Evolutionary conservation across 129 eudicot genomes (phyloP).

Genomic region (Rutidosis leptorrhynchoides): DNA sequence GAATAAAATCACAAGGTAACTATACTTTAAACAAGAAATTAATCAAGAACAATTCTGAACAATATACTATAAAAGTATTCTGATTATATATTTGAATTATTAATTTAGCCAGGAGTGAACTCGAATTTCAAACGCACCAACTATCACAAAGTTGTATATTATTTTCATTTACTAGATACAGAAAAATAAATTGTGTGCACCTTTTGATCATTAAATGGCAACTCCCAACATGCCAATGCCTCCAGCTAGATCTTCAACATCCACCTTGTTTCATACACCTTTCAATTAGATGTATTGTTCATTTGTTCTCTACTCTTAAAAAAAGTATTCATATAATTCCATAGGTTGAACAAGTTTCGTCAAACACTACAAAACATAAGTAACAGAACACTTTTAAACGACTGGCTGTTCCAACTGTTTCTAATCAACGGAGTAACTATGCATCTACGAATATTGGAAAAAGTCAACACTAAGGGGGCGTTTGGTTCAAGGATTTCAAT

Average conservation of each 20-base stretch:
- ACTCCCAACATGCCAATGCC: not conserved
- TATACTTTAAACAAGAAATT: not conserved
- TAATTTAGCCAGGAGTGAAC: not conserved
- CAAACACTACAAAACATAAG: not conserved
- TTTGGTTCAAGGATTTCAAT: too few species aligned
- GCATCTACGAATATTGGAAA: not conserved
- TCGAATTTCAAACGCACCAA: not conserved
- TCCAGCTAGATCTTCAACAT: not conserved
- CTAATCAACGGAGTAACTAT: not conserved
- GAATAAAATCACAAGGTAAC: conserved; percentile 1
- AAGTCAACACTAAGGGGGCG: too few species aligned
- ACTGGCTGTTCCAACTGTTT: not conserved
- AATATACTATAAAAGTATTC: not conserved
- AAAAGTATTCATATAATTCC: conserved; percentile 2
- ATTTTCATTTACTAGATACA: not conserved
- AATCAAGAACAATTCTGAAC: not conserved
- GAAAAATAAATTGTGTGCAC: not conserved
- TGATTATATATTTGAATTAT: not conserved
- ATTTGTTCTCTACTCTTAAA: not conserved
- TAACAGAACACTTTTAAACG: not conserved
- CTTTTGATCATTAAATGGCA: not conserved
- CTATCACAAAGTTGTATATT: not conserved
- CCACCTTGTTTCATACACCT: not conserved
- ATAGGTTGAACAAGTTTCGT: not conserved
- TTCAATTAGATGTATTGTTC: not conserved